These are phyloP conservation scores for Acanthamoeba royreba DNA, from an alignment of 208 protist genomes.

Conservation along the genomic window DNA sequence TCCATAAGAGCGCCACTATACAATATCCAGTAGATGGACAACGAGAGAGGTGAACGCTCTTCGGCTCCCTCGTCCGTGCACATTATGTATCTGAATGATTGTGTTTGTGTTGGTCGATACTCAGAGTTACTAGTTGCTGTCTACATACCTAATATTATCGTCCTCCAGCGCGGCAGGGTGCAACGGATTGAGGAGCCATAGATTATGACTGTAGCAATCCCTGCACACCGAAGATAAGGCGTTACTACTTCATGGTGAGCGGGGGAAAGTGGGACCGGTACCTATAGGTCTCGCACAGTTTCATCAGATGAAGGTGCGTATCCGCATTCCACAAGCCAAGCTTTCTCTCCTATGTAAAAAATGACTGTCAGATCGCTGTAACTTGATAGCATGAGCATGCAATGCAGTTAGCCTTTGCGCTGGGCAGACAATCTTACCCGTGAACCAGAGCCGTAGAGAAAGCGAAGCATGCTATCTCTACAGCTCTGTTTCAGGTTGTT, in stretches of 20 bases:
- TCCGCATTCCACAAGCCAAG: neutral
- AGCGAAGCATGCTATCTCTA: too few species aligned
- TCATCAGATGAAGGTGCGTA: neutral
- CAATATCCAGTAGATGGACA: constrained; percentile 8
- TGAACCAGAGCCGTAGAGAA: too few species aligned
- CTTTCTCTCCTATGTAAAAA: neutral
- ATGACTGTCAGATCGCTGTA: too few species aligned
- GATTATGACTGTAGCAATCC: neutral
- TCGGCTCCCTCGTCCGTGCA: constrained; percentile 18
- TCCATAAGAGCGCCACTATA: neutral
- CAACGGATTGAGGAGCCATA: neutral
- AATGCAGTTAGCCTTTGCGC: too few species aligned
- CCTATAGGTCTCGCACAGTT: neutral
- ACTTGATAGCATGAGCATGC: too few species aligned
- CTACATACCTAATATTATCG: neutral
- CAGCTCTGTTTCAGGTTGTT: too few species aligned
- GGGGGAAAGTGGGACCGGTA: neutral
- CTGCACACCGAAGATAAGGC: neutral
- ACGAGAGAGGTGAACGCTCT: neutral
- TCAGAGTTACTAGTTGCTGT: neutral
- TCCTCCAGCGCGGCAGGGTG: neutral
- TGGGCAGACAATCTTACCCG: too few species aligned
- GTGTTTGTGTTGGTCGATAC: neutral
- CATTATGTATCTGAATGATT: neutral
- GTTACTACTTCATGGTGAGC: neutral